Conservation (phyloP, 352 stramenopile genomes). For the Phytophthora constricta region DNA sequence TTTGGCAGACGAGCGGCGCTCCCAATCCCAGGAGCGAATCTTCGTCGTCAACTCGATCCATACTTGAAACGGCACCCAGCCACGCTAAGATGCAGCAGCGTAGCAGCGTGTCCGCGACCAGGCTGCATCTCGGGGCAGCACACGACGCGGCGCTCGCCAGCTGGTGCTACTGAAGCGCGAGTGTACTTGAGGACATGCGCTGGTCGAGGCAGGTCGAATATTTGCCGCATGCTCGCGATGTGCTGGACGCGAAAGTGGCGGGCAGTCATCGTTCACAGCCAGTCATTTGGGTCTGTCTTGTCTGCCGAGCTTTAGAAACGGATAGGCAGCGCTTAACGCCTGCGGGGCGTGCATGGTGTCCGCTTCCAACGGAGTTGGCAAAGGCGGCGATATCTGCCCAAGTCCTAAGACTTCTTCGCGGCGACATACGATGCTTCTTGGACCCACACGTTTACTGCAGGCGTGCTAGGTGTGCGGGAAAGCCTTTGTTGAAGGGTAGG, state of each 20-base stretch:
- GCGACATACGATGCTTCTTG: neutral
- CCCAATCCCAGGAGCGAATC: neutral
- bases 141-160: neutral
- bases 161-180: neutral
- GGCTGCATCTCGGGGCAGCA: neutral
- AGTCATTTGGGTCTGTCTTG: neutral
- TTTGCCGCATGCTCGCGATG: neutral
- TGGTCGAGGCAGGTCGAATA: neutral
- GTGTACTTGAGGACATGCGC: neutral
- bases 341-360: neutral
- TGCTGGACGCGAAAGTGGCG: conserved; percentile 1
- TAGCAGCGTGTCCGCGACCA: neutral
- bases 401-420: neutral
- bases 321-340: neutral
- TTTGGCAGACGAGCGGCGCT: neutral
- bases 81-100: neutral
- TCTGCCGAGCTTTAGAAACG: conserved; percentile 1
- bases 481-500: neutral
- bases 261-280: neutral
- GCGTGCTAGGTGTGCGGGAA: neutral
- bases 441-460: neutral
- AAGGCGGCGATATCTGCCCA: neutral
- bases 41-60: neutral
- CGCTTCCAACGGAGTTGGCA: no score
- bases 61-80: conserved; percentile 3